Conservation (phyloP, 805 yeast species). For the Starmerella vaccinii region DNA sequence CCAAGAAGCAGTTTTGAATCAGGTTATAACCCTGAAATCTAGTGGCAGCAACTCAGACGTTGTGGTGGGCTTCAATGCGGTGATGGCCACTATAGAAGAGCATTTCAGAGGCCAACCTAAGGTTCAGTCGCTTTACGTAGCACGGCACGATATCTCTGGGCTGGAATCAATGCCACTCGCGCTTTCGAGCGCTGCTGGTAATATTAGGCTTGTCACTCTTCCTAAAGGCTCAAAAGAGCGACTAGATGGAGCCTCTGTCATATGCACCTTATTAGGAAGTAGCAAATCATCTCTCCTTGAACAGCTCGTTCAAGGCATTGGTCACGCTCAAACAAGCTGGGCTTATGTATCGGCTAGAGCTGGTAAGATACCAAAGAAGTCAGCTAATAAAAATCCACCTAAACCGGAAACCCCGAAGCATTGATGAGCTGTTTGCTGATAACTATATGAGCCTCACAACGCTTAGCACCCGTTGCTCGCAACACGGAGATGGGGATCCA, state of each 20-base stretch:
- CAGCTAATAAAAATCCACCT: not conserved
- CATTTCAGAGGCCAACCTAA: not conserved
- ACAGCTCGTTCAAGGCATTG: conserved; percentile 7
- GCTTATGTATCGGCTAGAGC: conserved; percentile 7
- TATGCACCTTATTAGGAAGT: conserved; percentile 10
- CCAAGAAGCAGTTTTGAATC: conserved; percentile 11
- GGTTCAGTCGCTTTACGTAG: conserved; percentile 18
- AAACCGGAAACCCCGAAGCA: not conserved
- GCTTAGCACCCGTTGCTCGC: no score
- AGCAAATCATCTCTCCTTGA: not conserved
- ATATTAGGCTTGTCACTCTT: conserved; percentile 18
- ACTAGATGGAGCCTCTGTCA: conserved; percentile 11
- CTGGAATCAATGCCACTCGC: conserved; percentile 19
- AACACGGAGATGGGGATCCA: no score
- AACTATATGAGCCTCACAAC: no score
- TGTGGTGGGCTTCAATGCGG: conserved; percentile 24
- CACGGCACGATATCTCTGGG: conserved; percentile 20
- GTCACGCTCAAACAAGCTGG: conserved; percentile 20
- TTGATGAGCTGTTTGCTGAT: no score
- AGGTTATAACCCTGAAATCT: conserved; percentile 1
- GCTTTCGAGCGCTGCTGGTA: conserved; percentile 20
- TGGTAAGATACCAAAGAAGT: not conserved
- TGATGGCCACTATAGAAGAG: conserved; percentile 22
- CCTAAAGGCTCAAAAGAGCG: conserved; percentile 14
- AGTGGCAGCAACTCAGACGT: conserved; percentile 14